Conservation (phyloP, 73 alveolate species). For the Blepharisma japonicum region DNA sequence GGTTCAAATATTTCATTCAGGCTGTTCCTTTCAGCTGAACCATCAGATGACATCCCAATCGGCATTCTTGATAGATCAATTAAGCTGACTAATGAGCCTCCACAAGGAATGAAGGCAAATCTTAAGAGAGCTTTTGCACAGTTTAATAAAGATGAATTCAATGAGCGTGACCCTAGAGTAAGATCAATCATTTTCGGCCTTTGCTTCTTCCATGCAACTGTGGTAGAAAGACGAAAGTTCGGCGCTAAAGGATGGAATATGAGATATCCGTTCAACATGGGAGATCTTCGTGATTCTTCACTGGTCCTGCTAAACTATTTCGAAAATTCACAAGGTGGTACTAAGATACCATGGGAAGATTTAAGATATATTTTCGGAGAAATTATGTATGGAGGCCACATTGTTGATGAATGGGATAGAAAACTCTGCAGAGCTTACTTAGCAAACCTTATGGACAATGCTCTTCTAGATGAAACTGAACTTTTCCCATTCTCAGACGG, state of each 20-base stretch:
- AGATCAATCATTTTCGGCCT: conserved; percentile 98
- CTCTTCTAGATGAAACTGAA: conserved; percentile 98
- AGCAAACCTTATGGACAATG: conserved; percentile 95
- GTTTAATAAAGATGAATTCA: conserved; percentile 98
- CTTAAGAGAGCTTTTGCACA: conserved; percentile 99
- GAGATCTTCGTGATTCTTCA: conserved; percentile 99
- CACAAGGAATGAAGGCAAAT: conserved; percentile 98
- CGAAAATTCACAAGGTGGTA: conserved; percentile 40
- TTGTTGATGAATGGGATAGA: conserved; percentile 99
- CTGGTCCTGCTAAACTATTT: conserved; percentile 72
- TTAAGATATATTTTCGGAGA: conserved; percentile 98
- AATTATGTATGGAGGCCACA: conserved; percentile 99
- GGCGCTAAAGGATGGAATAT: conserved; percentile 99
- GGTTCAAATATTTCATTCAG: conserved; percentile 98
- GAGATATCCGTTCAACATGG: conserved; percentile 99
- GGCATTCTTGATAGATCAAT: conserved; percentile 99
- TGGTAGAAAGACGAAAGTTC: conserved; percentile 99
- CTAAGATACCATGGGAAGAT: conserved; percentile 64
- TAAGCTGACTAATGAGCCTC: conserved; percentile 99
- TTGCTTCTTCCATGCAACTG: conserved; percentile 99
- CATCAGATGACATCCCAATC: conserved; percentile 91
- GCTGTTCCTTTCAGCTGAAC: conserved; percentile 87
- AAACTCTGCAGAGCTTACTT: conserved; percentile 94
- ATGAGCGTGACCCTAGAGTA: conserved; percentile 94
- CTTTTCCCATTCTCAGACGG: conserved; percentile 99